Base-by-base conservation (phyloP, 1,284 basidiomycete species). In the Gymnopus androsaceus region DNA sequence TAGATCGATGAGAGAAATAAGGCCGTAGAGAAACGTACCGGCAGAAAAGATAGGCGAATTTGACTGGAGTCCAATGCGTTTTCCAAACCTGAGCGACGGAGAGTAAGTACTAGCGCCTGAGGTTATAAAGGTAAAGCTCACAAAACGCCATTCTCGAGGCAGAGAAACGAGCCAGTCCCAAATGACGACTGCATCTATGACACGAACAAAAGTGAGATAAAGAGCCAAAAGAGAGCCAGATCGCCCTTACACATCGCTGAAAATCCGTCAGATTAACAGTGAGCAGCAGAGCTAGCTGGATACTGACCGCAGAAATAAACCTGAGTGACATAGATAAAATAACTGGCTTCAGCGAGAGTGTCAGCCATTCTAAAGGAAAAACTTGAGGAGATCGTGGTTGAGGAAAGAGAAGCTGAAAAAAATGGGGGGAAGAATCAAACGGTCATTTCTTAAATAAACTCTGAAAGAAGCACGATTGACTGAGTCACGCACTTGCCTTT, bases 81-180 rank as follows among this genome's bases (percentile, higher is more conserved):
- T 80, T 88, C 88, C 88, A 91, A 55, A 90, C 81, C 88, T 90
- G 57, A 57, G 54, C 50, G 40, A n/a, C n/a, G 48, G 9, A 42
- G 38, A 17, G 38, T 15, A 21, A 25, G 9, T 15, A 25, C 58
- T 48, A 31, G 17, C 51, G 51, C 38, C 25, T 28, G 47, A 14
- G 21, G 37, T 49, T 48, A 54, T 30, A 44, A 45, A 40, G 15
- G 15, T 56, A 55, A 44, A n/a, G 75, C 77, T 66, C 69, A 89
- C 88, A 69, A 87, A 90, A 65, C 80, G 80, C 74, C 82, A 89
- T 72, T 91, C 88, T 70, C 87, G 78, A 30, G 83, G 81, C 51
- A 91, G 69, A 67, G 85, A 85, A 64, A 87, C 82, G 65, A 88
- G 75, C 88, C 88, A 91, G 75, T 91, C 88, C 88, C 88, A 91